Evolutionary conservation across 192 early-diverging fungal species (phyloP).

Genomic region (Mortierella claussenii): DNA sequence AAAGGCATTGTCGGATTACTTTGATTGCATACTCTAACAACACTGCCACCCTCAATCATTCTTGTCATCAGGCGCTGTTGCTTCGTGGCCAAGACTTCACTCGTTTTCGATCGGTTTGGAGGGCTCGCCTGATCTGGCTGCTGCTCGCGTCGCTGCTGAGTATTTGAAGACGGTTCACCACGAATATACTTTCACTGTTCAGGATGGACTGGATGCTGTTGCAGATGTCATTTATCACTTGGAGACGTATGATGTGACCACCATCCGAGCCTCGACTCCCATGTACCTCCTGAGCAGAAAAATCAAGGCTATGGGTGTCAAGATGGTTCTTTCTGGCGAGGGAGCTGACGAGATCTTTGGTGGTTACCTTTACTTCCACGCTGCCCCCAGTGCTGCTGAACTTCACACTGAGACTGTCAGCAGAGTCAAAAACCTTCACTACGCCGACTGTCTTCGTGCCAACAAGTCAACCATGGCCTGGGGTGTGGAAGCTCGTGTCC

Average conservation of each 20-base stretch:
- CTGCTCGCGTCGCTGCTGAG: slow-evolving; percentile 90
- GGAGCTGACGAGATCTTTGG: slow-evolving; percentile 98
- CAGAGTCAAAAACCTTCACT: slow-evolving; percentile 97
- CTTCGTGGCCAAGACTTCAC: slow-evolving; percentile 90
- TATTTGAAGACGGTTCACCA: slow-evolving; percentile 94
- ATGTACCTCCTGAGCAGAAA: slow-evolving; percentile 98
- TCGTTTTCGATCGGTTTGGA: slow-evolving; percentile 97
- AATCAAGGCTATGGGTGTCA: slow-evolving; percentile 98
- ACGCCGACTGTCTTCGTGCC: slow-evolving; percentile 95
- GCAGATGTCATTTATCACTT: slow-evolving; percentile 96
- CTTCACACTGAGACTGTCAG: slow-evolving; percentile 93
- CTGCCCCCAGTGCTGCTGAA: slow-evolving; percentile 80
- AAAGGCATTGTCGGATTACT: too few species aligned
- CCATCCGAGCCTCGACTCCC: slow-evolving; percentile 97
- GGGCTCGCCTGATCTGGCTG: slow-evolving; percentile 92
- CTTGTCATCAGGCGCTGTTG: slow-evolving; percentile 61
- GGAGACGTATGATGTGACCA: slow-evolving; percentile 99
- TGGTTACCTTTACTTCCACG: slow-evolving; percentile 98
- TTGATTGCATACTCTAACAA: background rate
- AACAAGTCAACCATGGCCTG: slow-evolving; percentile 99
- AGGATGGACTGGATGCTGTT: slow-evolving; percentile 96
- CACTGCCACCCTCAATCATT: slow-evolving; percentile 5
- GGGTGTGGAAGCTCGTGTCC: slow-evolving; percentile 98
- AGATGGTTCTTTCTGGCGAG: slow-evolving; percentile 99
- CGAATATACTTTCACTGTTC: slow-evolving; percentile 95